These are phyloP conservation scores for Neofusicoccum umdonicola DNA, from an alignment of 2,329 filamentous ascomycete species.

Conservation along the genomic window DNA sequence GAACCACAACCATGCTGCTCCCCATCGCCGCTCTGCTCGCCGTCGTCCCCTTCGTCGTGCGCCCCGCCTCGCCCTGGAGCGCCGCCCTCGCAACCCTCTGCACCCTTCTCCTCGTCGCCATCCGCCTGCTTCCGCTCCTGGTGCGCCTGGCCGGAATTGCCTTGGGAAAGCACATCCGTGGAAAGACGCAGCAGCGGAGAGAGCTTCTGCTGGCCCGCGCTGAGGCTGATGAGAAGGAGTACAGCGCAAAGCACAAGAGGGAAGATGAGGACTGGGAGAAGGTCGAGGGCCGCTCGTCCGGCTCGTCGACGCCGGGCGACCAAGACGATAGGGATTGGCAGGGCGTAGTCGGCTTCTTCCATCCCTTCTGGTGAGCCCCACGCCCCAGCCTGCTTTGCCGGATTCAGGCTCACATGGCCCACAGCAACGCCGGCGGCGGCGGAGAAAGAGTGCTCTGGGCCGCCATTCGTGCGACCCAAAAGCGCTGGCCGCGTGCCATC, in stretches of 20 bases:
- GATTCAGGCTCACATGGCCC: conserved; percentile 23
- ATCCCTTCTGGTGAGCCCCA: conserved; percentile 78
- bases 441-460: conserved; percentile 97
- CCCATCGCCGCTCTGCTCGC: conserved; percentile 18
- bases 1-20: conserved; percentile 20
- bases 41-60: conserved; percentile 29
- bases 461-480: conserved; percentile 86
- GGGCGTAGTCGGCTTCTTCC: conserved; percentile 92
- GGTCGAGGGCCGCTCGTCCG: conserved; percentile 55
- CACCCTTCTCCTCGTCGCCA: conserved; percentile 21
- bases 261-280: conserved; percentile 70
- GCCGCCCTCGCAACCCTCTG: conserved; percentile 8
- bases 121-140: conserved; percentile 28
- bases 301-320: conserved; percentile 44
- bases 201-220: conserved; percentile 34
- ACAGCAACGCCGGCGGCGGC: conserved; percentile 89
- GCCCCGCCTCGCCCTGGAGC: conserved; percentile 9
- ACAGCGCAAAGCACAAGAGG: conserved; percentile 22
- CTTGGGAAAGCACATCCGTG: conserved; percentile 31
- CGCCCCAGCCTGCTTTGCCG: not conserved
- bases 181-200: conserved; percentile 31
- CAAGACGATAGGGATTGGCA: conserved; percentile 63
- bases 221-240: conserved; percentile 29
- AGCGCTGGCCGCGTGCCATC: conserved; percentile 81
- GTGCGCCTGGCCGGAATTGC: conserved; percentile 29